Evolutionary conservation across 139 green algal genomes (phyloP).

Genomic region (Deuterostichococcus epilithicus): DNA sequence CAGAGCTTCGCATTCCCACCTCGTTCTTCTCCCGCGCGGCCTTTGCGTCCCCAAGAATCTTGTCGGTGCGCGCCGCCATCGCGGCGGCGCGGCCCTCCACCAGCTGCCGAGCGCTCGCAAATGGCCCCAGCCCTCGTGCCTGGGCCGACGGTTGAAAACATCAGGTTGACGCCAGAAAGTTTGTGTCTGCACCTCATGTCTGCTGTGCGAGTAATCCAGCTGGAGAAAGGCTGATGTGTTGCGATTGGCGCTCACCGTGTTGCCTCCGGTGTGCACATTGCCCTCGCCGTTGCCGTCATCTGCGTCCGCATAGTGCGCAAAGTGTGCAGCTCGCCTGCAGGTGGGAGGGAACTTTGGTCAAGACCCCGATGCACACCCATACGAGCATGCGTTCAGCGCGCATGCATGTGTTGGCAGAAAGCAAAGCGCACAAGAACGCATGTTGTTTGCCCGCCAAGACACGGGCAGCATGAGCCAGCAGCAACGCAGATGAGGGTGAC

Average conservation of each 20-base stretch:
- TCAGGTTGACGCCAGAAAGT: neutral
- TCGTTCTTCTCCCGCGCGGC: constrained; percentile 1
- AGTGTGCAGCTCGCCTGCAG: constrained; percentile 57
- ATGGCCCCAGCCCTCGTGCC: constrained; percentile 61
- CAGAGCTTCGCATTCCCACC: neutral
- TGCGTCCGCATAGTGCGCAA: constrained; percentile 46
- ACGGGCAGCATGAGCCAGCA: no score
- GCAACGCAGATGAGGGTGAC: no score
- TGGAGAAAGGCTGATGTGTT: constrained; percentile 13
- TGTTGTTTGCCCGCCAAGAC: no score
- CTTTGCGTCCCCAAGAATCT: constrained; percentile 24
- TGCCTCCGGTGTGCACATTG: constrained; percentile 39
- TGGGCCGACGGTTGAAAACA: no score
- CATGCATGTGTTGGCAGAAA: no score
- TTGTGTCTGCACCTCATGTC: neutral
- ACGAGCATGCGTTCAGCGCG: no score
- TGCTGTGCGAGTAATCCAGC: neutral
- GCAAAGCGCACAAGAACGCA: no score
- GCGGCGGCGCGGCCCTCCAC: constrained; percentile 51
- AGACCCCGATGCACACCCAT: no score
- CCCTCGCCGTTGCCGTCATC: constrained; percentile 13
- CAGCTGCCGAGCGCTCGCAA: constrained; percentile 54
- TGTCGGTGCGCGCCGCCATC: constrained; percentile 33
- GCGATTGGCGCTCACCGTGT: constrained; percentile 23
- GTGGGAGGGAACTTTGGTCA: neutral